Evolutionary conservation across 768 basidiomycete genomes (phyloP), one percentile per base, ranked within the genome.

Genomic region (Phanerochaete sordida): DNA sequence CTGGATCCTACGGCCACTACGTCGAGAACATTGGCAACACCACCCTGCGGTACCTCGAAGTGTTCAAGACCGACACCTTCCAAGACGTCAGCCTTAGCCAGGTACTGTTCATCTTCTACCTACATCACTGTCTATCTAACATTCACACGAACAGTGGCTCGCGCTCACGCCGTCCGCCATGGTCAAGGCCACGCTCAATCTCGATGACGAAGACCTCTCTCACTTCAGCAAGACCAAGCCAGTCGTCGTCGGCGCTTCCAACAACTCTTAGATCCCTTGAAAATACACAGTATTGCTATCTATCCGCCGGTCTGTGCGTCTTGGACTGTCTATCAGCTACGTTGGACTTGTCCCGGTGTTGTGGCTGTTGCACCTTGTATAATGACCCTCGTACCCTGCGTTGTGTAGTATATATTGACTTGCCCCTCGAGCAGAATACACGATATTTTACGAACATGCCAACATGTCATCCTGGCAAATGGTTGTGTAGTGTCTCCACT

Each of bases 21-120:
- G 75, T 88, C 27, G 84, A 87, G 66, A 86, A 87, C 66, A 82
- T 77, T 2, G 84, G 84, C 23, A 80, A 84, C 59, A 76, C 78
- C 2, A 79, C 84, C 2, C 65, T 87, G 30, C 74, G 70, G 57
- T 82, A 81, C 64, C 72, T 88, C 2, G 85, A 87, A 66, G 78
- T 87, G 11, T 83, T 86, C 68, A 80, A 76, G 64, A 75, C 83
- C 27, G 79, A 74, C 57, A 54, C 72, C 46, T 80, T 80, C 64
- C 77, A 84, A 66, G 84, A 85, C 59, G 72, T 84, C 49, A 81
- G 81, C 37, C 71, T 84, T 11, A 79, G 71, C 52, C 65, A 66
- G 57, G 62, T 64, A 45, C n/a, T 16, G 62, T 26, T 35, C n/a
- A 19, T 9, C 23, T 21, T 44, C 12, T 8, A 13, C n/a, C 26